These are phyloP conservation scores for Populus deltoides DNA, from an alignment of 345 rosid genomes.

Conservation along the genomic window DNA sequence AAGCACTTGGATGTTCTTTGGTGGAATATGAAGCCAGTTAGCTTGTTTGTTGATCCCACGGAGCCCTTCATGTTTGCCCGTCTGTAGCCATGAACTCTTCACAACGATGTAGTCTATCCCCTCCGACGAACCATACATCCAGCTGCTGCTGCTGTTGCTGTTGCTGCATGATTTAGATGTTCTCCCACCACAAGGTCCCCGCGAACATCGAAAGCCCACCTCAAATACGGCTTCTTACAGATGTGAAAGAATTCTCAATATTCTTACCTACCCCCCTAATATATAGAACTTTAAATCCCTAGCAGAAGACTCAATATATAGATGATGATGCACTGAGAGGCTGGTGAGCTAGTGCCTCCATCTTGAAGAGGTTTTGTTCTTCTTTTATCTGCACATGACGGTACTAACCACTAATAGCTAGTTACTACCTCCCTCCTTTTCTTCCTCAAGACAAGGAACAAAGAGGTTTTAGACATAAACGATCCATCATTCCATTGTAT, in stretches of 20 bases:
- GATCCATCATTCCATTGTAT: neutral
- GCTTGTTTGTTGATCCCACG: too few relatives aligned
- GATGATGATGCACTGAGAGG: slow-evolving; percentile 44
- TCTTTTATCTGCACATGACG: slow-evolving; percentile 46
- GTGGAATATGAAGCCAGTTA: too few relatives aligned
- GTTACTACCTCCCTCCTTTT: too few relatives aligned
- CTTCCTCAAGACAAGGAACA: too few relatives aligned
- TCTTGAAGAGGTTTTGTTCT: slow-evolving; percentile 46
- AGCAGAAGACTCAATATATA: slow-evolving; percentile 46
- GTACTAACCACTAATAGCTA: slow-evolving; percentile 36
- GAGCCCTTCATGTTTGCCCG: too few relatives aligned
- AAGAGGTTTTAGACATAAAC: neutral
- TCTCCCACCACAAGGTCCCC: slow-evolving; percentile 62
- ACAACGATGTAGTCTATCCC: too few relatives aligned
- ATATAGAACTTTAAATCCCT: slow-evolving; percentile 54
- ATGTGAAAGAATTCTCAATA: neutral
- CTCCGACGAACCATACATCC: too few relatives aligned
- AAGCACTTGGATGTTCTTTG: too few relatives aligned
- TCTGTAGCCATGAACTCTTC: too few relatives aligned
- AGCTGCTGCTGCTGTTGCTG: too few relatives aligned
- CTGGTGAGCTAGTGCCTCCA: slow-evolving; percentile 45
- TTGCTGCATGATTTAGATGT: too few relatives aligned
- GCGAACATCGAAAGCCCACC: slow-evolving; percentile 6
- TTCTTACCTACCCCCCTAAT: slow-evolving; percentile 37
- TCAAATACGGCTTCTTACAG: neutral